phyloP scores from a whole-genome alignment of 2,329 filamentous ascomycete genomes.

The Aspergillus fructus region DNA sequence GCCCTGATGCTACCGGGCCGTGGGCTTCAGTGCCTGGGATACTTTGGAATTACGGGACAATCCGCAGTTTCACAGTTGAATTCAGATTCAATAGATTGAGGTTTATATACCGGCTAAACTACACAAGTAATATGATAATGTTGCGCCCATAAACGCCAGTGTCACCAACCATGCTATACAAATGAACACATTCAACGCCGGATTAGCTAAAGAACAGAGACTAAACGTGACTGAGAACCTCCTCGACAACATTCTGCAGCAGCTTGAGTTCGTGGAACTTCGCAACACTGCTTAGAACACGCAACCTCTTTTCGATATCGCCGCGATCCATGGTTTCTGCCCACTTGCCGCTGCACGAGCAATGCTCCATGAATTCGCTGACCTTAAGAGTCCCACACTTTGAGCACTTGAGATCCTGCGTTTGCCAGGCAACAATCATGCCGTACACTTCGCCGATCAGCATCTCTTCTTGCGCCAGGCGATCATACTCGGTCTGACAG shows the following conservation, averaged over 20 bases:
- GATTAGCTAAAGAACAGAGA: not conserved
- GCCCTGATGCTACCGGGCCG: too few species aligned
- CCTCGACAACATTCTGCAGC: conserved; percentile 72
- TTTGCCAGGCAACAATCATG: conserved; percentile 75
- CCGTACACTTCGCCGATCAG: conserved; percentile 75
- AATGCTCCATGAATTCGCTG: conserved; percentile 97
- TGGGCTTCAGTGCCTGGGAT: too few species aligned
- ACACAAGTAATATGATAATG: not conserved
- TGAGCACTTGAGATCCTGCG: conserved; percentile 85
- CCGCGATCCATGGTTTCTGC: conserved; percentile 66
- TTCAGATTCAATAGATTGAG: not conserved
- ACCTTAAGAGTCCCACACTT: conserved; percentile 66
- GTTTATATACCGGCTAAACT: not conserved
- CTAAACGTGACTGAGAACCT: conserved; percentile 53
- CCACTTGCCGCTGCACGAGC: conserved; percentile 88
- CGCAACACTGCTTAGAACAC: conserved; percentile 72
- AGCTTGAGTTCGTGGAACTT: conserved; percentile 78
- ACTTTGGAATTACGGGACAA: not conserved
- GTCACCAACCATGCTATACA: conserved; percentile 7
- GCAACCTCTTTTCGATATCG: conserved; percentile 64
- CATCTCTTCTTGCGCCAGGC: conserved; percentile 79
- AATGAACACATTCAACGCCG: conserved; percentile 11
- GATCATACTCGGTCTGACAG: conserved; percentile 73
- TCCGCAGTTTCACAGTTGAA: not conserved
- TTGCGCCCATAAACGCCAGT: not conserved